These are phyloP conservation scores for Heracleum sosnowskyi DNA, from an alignment of 129 eudicot species.

Conservation along the genomic window DNA sequence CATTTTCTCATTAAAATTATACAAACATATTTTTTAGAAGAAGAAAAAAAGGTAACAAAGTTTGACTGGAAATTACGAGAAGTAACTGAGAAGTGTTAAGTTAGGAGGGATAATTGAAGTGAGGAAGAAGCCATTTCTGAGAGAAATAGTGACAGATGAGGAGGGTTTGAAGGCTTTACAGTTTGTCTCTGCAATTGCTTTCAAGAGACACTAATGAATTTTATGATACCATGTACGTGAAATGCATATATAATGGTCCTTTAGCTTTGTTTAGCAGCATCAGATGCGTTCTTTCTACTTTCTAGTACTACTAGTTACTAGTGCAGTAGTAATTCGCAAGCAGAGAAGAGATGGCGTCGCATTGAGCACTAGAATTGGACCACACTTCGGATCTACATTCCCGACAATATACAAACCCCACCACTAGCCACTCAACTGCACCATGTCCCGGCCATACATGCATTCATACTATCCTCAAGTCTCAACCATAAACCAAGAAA, in stretches of 20 bases:
- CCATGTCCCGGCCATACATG: not conserved
- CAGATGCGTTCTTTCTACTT: not conserved
- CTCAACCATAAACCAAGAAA: not conserved
- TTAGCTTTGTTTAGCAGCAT: conserved; percentile 19
- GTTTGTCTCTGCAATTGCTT: conserved; percentile 40
- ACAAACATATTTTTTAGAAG: no score
- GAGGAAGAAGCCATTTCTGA: not conserved
- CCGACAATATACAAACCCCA: not conserved
- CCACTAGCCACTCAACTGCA: not conserved
- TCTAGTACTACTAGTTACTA: not conserved
- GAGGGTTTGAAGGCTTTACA: conserved; percentile 37
- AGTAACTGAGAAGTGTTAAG: not conserved
- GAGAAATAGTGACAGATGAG: conserved; percentile 14
- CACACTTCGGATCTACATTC: not conserved
- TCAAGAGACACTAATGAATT: conserved; percentile 15
- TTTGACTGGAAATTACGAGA: not conserved
- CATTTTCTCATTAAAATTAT: no score
- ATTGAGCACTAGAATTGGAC: conserved; percentile 11
- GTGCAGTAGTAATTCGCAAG: conserved; percentile 1
- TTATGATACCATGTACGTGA: not conserved
- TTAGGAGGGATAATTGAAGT: conserved; percentile 1
- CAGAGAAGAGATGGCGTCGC: not conserved
- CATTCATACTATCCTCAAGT: not conserved
- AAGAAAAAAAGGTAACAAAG: no score
- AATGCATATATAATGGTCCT: conserved; percentile 14